A percentile compares a stretch with the other conserved stretches of the same genome.
These are phyloP conservation scores for Sugiyamaella floridensis DNA, from an alignment of 805 yeast species.

Conservation along the genomic window DNA sequence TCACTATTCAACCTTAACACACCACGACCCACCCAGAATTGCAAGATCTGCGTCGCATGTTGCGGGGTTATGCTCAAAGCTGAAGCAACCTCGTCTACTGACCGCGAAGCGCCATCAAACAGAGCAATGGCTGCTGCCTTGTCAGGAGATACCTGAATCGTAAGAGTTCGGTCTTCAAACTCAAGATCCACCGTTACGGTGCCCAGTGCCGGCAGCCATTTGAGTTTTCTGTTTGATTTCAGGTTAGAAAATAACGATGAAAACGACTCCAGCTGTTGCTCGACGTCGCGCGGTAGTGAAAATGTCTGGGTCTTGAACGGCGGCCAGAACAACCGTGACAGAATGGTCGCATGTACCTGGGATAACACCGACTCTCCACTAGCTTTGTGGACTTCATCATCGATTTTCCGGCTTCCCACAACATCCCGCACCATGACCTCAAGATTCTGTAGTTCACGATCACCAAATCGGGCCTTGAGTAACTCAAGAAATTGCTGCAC, in stretches of 20 bases:
- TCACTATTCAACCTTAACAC: slow-evolving; percentile 41
- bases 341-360: slow-evolving; percentile 48
- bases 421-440: slow-evolving; percentile 84
- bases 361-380: slow-evolving; percentile 3
- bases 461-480: slow-evolving; percentile 60
- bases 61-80: background rate
- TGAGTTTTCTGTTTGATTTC: slow-evolving; percentile 54
- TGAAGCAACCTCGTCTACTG: slow-evolving; percentile 36
- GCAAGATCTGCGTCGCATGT: slow-evolving; percentile 34
- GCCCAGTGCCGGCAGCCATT: slow-evolving; percentile 54
- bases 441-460: slow-evolving; percentile 54
- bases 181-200: slow-evolving; percentile 52
- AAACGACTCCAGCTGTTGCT: slow-evolving; percentile 35
- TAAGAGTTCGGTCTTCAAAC: slow-evolving; percentile 39
- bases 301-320: slow-evolving; percentile 39
- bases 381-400: slow-evolving; percentile 32
- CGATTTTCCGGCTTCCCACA: slow-evolving; percentile 45
- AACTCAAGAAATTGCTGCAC: slow-evolving; percentile 41
- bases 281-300: slow-evolving; percentile 43
- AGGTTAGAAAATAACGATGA: slow-evolving; percentile 36
- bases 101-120: slow-evolving; percentile 34
- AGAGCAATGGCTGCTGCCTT: slow-evolving; percentile 56
- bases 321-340: slow-evolving; percentile 84
- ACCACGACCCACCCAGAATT: slow-evolving; percentile 59
- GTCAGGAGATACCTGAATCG: slow-evolving; percentile 54